Evolutionary conservation across 2,329 filamentous ascomycete genomes (phyloP), one percentile per base, ranked within the genome.

Genomic region (Capronia coronata): DNA sequence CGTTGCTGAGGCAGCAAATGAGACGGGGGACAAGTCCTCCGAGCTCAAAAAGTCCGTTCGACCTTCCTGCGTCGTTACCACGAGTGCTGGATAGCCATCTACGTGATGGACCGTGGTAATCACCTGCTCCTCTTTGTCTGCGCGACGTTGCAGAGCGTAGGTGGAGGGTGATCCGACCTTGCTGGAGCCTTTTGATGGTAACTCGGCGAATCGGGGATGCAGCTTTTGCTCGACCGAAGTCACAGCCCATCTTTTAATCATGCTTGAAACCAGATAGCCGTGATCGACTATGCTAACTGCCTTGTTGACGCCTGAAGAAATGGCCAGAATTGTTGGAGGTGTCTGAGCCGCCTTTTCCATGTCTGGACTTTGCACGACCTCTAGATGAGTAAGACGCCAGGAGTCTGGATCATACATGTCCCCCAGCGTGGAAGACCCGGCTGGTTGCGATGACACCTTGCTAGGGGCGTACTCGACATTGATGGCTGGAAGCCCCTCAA

Each of bases 181-280:
- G 7, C 23, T 44, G 11, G 53, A 21, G 10, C 50, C 54, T 27
- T 46, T 54, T 9, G 56, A 80, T 59, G 84, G 79, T 37, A 76
- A 75, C 6, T 81, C 79, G 57, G 88, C 84, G 64, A 94, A 91
- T 10, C 84, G 84, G 1, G 83, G 70, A 63, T 93, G 86, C 6
- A 94, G 70, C 8, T 71, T 74, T 55, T 84, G 80, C n/a, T 76
- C 69, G 41, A 79, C 75, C 25, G 86, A 80, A 25, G 77, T 75
- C 8, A 91, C 65, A 59, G 93, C 84, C 91, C 91, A 97, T 54
- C 85, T 79, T 55, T 88, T 83, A 54, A 97, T 75, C 34, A 90
- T 78, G 58, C 83, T 94, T 59, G 85, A 80, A 0, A 79, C 72
- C 25, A 82, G 79, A 56, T 83, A 80, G 35, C 77, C 75, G 46